These are phyloP conservation scores for Chalara sp. DNA, from an alignment of 2,329 filamentous ascomycete species.

Conservation along the genomic window DNA sequence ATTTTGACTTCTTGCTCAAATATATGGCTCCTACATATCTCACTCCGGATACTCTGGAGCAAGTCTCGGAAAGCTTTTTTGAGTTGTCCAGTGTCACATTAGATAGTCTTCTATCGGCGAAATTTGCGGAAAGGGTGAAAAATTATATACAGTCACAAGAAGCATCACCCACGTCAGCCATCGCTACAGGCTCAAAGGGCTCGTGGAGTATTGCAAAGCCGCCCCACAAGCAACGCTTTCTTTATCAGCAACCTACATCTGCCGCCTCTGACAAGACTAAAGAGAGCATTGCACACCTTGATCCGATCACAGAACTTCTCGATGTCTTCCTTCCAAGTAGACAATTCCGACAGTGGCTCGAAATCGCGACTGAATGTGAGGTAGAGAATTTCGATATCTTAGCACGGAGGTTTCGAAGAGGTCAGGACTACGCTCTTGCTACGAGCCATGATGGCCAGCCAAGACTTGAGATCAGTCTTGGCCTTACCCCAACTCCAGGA, in stretches of 20 bases:
- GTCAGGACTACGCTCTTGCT: constrained; percentile 87
- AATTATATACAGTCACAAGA: constrained; percentile 65
- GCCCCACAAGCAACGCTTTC: constrained; percentile 90
- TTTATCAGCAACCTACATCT: constrained; percentile 62
- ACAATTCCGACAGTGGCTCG: constrained; percentile 85
- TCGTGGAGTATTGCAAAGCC: constrained; percentile 74
- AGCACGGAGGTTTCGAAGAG: constrained; percentile 80
- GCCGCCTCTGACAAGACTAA: constrained; percentile 16
- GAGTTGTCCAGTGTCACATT: constrained; percentile 81
- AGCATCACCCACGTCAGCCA: constrained; percentile 35
- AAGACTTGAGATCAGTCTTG: constrained; percentile 79
- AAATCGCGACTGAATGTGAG: constrained; percentile 69
- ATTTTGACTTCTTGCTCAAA: constrained; percentile 83
- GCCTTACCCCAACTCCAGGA: constrained; percentile 75
- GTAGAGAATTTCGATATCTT: constrained; percentile 70
- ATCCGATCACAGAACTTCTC: constrained; percentile 69
- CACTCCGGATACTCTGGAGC: constrained; percentile 82
- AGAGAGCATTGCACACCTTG: constrained; percentile 33
- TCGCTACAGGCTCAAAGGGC: constrained; percentile 49
- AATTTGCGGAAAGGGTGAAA: constrained; percentile 67
- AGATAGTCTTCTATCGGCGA: constrained; percentile 68
- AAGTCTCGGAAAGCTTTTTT: constrained; percentile 71
- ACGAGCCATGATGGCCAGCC: constrained; percentile 74
- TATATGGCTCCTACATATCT: constrained; percentile 89
- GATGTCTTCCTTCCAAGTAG: constrained; percentile 77